Evolutionary conservation across 1,284 basidiomycete genomes (phyloP).

Genomic region (Austroboletus rostrupii): DNA sequence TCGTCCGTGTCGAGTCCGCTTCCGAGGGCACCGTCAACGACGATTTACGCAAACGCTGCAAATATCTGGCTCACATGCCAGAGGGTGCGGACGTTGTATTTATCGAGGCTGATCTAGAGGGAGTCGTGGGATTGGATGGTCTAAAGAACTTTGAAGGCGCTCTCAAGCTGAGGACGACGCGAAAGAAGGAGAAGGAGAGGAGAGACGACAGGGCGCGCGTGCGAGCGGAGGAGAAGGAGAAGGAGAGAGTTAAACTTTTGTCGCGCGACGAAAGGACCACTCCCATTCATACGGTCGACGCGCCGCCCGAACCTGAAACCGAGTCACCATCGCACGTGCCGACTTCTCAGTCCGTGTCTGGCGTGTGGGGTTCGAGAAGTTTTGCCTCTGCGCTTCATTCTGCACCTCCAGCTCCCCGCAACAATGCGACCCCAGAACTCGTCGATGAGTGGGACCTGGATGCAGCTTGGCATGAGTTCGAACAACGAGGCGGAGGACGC

Average conservation of each 20-base stretch:
- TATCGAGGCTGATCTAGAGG: conserved; percentile 81
- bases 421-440: conserved; percentile 31
- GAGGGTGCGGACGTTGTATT: conserved; percentile 93
- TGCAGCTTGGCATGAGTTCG: conserved; percentile 77
- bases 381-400: conserved; percentile 73
- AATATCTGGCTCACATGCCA: conserved; percentile 91
- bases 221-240: conserved; percentile 77
- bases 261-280: conserved; percentile 24
- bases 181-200: conserved; percentile 72
- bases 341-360: conserved; percentile 34
- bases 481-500: conserved; percentile 51
- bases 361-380: conserved; percentile 74
- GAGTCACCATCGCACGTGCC: conserved; percentile 27
- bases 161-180: conserved; percentile 69
- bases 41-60: conserved; percentile 89
- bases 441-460: conserved; percentile 77
- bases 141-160: conserved; percentile 79
- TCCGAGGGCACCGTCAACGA: conserved; percentile 83
- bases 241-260: conserved; percentile 48
- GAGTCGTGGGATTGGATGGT: conserved; percentile 69
- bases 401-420: conserved; percentile 18
- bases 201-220: conserved; percentile 81
- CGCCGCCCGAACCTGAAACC: conserved; percentile 27
- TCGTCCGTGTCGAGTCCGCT: conserved; percentile 74
- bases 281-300: conserved; percentile 4